Evolutionary conservation across 2,329 filamentous ascomycete genomes (phyloP).

Genomic region (Ceratocystis diversiconidia): DNA sequence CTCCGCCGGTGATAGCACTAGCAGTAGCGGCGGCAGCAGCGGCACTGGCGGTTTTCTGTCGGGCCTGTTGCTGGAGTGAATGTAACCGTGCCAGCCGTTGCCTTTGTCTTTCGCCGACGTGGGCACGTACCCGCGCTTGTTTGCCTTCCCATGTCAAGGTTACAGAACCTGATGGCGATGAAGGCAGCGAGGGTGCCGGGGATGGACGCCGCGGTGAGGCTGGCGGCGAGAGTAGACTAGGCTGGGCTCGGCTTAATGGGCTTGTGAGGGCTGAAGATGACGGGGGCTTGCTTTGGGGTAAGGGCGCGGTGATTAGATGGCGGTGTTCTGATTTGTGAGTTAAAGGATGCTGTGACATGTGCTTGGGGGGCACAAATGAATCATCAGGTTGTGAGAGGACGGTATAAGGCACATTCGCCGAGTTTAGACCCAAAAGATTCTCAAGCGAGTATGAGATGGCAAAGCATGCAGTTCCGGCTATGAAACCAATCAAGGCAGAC

Average conservation of each 20-base stretch:
- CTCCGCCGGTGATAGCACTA: too few species aligned
- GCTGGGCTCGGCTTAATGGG: background rate
- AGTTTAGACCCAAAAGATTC: background rate
- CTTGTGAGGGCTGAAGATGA: background rate
- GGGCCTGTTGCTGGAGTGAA: background rate
- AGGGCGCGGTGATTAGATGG: background rate
- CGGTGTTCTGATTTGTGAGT: background rate
- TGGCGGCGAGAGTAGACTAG: slow-evolving; percentile 4
- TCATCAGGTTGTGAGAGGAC: background rate
- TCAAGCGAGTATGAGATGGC: slow-evolving; percentile 4
- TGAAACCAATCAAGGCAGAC: slow-evolving; percentile 14
- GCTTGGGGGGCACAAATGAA: background rate
- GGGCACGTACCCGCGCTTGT: background rate
- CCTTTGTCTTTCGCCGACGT: slow-evolving; percentile 6
- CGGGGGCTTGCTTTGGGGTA: background rate
- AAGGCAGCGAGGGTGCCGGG: background rate
- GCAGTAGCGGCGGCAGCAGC: background rate
- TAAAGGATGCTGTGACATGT: background rate
- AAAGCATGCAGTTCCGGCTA: slow-evolving; percentile 12
- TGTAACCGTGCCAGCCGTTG: slow-evolving; percentile 1
- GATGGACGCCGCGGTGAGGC: background rate
- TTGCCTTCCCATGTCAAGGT: background rate
- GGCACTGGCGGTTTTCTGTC: background rate
- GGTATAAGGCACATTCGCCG: background rate
- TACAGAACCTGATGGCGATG: background rate